Evolutionary conservation across 345 rosid genomes (phyloP).

Genomic region (Hypericum androsaemum): DNA sequence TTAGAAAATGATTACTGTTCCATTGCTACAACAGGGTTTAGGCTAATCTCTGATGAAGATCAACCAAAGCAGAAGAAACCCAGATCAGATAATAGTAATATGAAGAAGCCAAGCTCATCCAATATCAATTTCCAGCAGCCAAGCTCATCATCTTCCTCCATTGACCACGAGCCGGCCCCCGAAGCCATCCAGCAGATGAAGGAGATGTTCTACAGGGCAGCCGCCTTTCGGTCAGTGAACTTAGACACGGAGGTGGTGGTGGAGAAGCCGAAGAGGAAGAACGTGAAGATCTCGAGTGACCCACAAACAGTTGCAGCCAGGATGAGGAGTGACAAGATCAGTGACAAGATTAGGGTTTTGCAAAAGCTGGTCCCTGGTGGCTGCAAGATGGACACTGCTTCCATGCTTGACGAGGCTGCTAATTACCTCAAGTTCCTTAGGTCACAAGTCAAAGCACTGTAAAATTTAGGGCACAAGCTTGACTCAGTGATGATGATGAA

Average conservation of each 20-base stretch:
- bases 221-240: conserved; percentile 81
- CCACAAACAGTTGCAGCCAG: conserved; percentile 96
- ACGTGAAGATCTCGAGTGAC: conserved; percentile 72
- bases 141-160: conserved; percentile 36
- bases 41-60: conserved; percentile 38
- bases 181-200: conserved; percentile 93
- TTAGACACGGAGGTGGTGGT: conserved; percentile 43
- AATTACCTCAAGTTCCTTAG: conserved; percentile 85
- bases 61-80: conserved; percentile 44
- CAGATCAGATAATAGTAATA: conserved; percentile 31
- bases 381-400: conserved; percentile 91
- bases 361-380: conserved; percentile 97
- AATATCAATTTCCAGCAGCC: conserved; percentile 71
- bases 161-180: conserved; percentile 58
- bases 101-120: conserved; percentile 31
- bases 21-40: conserved; percentile 34
- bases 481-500: conserved; percentile 13
- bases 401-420: conserved; percentile 98
- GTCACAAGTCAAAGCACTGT: conserved; percentile 73
- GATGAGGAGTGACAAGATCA: conserved; percentile 87
- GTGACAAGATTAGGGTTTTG: conserved; percentile 88
- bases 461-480: conserved; percentile 47
- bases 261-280: conserved; percentile 81
- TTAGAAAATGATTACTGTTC: conserved; percentile 27
- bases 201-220: conserved; percentile 83